Evolutionary conservation across 1,284 basidiomycete species (phyloP).

Genomic region (Marasmius oreades): DNA sequence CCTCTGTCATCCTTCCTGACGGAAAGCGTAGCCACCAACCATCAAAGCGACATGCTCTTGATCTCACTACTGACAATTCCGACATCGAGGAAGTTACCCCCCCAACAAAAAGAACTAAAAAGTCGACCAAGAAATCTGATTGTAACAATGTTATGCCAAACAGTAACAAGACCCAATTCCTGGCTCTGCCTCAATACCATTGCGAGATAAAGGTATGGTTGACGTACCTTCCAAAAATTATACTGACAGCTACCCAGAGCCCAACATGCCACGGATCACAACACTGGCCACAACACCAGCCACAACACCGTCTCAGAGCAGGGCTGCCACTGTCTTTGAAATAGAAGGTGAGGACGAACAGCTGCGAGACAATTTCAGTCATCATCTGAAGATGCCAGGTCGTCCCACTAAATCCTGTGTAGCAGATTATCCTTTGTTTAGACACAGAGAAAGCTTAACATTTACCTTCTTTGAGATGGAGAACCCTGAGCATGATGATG

Average conservation of each 20-base stretch:
- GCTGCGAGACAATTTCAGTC: not conserved
- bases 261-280: no score
- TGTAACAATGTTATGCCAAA: not conserved
- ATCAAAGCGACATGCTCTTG: not conserved
- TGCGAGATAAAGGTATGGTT: not conserved
- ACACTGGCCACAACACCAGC: not conserved
- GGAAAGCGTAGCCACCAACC: not conserved
- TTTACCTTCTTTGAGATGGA: conserved; percentile 1
- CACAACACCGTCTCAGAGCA: not conserved
- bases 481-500: not conserved
- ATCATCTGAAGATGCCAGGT: not conserved
- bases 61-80: not conserved
- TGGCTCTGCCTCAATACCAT: not conserved
- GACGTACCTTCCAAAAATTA: no score
- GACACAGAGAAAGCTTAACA: not conserved
- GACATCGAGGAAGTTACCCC: not conserved
- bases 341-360: not conserved
- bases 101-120: not conserved
- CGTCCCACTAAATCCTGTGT: not conserved
- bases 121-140: not conserved
- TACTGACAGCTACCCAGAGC: no score
- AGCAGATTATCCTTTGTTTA: not conserved
- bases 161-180: no score
- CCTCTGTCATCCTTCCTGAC: not conserved
- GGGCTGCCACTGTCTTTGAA: not conserved